A percentile compares a stretch with the other conserved stretches of the same genome.
These are phyloP conservation scores for Lentinula lateritia DNA, from an alignment of 768 basidiomycete species.

Conservation along the genomic window DNA sequence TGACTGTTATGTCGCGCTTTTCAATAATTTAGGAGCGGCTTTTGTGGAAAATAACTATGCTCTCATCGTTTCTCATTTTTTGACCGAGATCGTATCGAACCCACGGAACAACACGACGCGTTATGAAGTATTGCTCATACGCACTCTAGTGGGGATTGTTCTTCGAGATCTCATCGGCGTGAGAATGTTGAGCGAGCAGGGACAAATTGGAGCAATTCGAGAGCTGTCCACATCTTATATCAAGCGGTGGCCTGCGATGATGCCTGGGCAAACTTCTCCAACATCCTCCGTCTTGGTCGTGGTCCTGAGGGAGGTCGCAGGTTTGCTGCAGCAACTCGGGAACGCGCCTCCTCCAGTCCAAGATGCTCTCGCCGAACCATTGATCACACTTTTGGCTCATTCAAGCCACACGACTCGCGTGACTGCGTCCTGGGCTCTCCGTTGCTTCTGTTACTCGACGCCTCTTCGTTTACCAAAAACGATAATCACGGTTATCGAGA, in stretches of 20 bases:
- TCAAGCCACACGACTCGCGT: slow-evolving; percentile 86
- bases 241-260: slow-evolving; percentile 89
- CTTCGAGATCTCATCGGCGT: slow-evolving; percentile 84
- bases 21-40: slow-evolving; percentile 64
- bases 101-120: slow-evolving; percentile 49
- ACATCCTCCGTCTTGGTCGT: slow-evolving; percentile 63
- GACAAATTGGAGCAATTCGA: slow-evolving; percentile 86
- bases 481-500: slow-evolving; percentile 71
- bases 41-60: slow-evolving; percentile 85
- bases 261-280: slow-evolving; percentile 79
- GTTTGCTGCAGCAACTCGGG: slow-evolving; percentile 82
- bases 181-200: slow-evolving; percentile 88
- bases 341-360: slow-evolving; percentile 89
- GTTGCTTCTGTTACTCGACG: slow-evolving; percentile 87
- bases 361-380: slow-evolving; percentile 82
- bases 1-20: slow-evolving; percentile 78
- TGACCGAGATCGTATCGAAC: slow-evolving; percentile 68
- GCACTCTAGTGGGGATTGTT: slow-evolving; percentile 71
- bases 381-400: slow-evolving; percentile 81
- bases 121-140: slow-evolving; percentile 69
- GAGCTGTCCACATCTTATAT: slow-evolving; percentile 79
- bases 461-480: slow-evolving; percentile 80
- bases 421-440: slow-evolving; percentile 80
- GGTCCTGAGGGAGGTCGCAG: slow-evolving; percentile 78
- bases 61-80: slow-evolving; percentile 71